Conservation (phyloP, 108 stramenopile species). For the Fistulifera solaris region DNA sequence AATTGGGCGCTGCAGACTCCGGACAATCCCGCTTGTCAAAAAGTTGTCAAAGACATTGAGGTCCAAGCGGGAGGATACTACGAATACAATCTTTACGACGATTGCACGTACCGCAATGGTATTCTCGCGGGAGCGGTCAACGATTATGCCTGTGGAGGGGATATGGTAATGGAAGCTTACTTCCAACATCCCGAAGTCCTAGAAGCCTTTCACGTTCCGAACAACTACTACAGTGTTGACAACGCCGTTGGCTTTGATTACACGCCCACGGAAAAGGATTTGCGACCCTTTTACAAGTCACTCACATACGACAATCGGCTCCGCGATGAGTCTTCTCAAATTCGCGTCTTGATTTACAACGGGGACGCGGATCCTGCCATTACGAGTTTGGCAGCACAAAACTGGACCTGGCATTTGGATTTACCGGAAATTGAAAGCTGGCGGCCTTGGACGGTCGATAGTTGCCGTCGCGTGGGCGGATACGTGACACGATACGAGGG, state of each 20-base stretch:
- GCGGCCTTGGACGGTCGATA: conserved; percentile 70
- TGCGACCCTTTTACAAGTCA: conserved; percentile 34
- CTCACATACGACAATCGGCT: too few relatives aligned
- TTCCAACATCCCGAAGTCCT: conserved; percentile 27
- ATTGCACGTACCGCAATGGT: conserved; percentile 53
- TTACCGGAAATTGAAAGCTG: conserved; percentile 35
- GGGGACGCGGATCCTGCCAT: conserved; percentile 78
- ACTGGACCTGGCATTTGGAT: conserved; percentile 53
- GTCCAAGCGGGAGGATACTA: conserved; percentile 51
- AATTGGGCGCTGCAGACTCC: conserved; percentile 2
- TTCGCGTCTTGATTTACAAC: conserved; percentile 64
- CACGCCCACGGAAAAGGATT: conserved; percentile 52
- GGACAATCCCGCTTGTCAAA: conserved; percentile 8
- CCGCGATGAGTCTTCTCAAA: conserved; percentile 23
- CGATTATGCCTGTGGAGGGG: conserved; percentile 2
- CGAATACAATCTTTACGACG: conserved; percentile 65
- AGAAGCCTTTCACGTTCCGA: conserved; percentile 47
- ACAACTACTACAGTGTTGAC: conserved; percentile 46
- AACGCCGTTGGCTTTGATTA: conserved; percentile 65
- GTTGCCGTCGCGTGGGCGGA: conserved; percentile 54
- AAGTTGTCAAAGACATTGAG: conserved; percentile 10
- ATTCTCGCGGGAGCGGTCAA: conserved; percentile 7
- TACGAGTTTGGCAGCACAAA: conserved; percentile 56
- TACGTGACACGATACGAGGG: conserved; percentile 71
- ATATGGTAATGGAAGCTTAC: conserved; percentile 39